These are phyloP conservation scores for Anthoceros angustus DNA, from an alignment of 225 moss, liverwort and hornwort genomes.

Conservation along the genomic window DNA sequence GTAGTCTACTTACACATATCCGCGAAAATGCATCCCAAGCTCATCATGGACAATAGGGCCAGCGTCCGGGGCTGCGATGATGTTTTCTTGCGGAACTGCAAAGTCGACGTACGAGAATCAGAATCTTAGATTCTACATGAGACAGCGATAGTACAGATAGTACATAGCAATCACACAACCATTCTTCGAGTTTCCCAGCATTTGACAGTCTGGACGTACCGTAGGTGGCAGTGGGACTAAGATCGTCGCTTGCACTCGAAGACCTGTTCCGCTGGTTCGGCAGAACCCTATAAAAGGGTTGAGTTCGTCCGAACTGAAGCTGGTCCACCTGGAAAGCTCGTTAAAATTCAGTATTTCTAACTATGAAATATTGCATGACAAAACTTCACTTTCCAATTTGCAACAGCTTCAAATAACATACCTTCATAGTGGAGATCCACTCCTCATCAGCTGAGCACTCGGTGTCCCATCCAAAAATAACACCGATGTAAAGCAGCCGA, in stretches of 20 bases:
- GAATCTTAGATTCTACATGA: too few relatives aligned
- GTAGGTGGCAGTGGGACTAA: constrained; percentile 31
- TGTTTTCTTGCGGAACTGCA: constrained; percentile 48
- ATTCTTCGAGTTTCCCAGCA: not conserved
- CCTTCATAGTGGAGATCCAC: constrained; percentile 31
- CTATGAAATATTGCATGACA: not conserved
- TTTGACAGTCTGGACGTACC: constrained; percentile 11
- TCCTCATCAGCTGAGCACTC: constrained; percentile 37
- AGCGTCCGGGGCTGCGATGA: constrained; percentile 19
- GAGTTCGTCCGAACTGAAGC: constrained; percentile 33
- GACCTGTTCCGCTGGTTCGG: constrained; percentile 24
- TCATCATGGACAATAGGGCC: constrained; percentile 34
- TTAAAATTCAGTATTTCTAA: constrained; percentile 17
- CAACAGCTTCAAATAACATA: constrained; percentile 1
- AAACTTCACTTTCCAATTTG: not conserved
- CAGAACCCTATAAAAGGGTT: constrained; percentile 44
- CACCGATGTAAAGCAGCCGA: constrained; percentile 39
- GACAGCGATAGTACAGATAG: too few relatives aligned
- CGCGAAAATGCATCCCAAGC: constrained; percentile 36
- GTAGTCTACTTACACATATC: constrained; percentile 18
- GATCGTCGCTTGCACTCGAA: constrained; percentile 6
- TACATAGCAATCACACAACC: not conserved
- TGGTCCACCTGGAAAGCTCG: constrained; percentile 38
- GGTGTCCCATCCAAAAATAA: constrained; percentile 45
- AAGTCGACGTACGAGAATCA: not conserved